These are phyloP conservation scores for Ustilago shanxiensis DNA, from an alignment of 1,284 basidiomycete species.

Conservation along the genomic window DNA sequence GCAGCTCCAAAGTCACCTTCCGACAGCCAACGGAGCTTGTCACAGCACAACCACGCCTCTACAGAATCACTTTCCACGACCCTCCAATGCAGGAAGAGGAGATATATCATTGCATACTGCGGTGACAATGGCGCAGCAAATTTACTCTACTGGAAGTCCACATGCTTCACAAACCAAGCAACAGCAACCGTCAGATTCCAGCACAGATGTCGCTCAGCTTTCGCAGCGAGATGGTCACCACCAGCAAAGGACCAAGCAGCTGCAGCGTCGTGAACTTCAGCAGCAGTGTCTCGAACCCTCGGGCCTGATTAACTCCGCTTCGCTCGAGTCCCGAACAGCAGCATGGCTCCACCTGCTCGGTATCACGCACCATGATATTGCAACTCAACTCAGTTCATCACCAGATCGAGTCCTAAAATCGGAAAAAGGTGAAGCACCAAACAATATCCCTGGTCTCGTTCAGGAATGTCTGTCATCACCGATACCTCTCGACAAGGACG, in stretches of 20 bases:
- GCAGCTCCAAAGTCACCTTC: background rate
- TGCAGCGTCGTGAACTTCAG: constrained; percentile 20
- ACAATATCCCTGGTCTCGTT: background rate
- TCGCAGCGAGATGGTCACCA: too few relatives aligned
- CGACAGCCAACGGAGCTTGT: background rate
- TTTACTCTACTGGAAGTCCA: background rate
- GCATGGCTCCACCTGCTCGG: constrained; percentile 28
- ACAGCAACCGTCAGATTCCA: background rate
- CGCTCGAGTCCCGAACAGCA: background rate
- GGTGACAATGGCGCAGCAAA: constrained; percentile 2
- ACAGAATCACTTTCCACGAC: background rate
- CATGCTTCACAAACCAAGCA: background rate
- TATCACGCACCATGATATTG: constrained; percentile 6
- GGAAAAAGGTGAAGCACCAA: background rate
- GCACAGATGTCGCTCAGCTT: background rate
- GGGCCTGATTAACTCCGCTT: background rate
- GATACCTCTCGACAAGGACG: constrained; percentile 44
- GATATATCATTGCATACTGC: too few relatives aligned
- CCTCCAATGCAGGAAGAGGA: background rate
- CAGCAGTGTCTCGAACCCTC: constrained; percentile 18
- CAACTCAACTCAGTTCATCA: background rate
- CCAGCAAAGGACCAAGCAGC: background rate
- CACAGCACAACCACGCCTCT: background rate
- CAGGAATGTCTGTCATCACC: constrained; percentile 6
- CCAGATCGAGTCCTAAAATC: background rate